Evolutionary conservation across 331 rosid genomes (phyloP), one percentile per base, ranked within the genome.

Genomic region (Quercus lobata): DNA sequence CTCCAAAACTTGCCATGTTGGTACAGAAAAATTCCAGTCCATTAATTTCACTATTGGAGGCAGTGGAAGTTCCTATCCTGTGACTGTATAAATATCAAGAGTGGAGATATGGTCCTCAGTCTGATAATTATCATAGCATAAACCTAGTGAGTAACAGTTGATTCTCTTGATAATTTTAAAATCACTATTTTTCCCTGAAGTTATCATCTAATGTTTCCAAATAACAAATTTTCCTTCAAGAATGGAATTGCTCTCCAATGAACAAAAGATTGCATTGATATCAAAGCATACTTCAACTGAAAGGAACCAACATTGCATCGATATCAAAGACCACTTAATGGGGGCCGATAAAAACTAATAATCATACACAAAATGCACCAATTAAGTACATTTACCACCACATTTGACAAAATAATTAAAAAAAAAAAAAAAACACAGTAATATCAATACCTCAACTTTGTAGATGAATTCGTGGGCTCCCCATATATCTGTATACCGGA

Each of bases 401-500:
- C 27, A 41, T 41, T 41, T 41, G 6, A 21, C 22, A 61, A 16
- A 77, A 72, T 2, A 9, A 70, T 21, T 29, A 2, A 27, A 27
- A 27, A 27, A 27, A 27, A 4, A 16, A 30, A 30, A 73, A 55
- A 29, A 60, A 61, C 17, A 25, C 27, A 12, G 55, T n/a, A 76
- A 76, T n/a, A 75, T 19, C 35, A 34, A 37, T 88, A 92, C 98
- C 98, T 87, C 44, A 89, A 73, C 76, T 82, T 86, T 17, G 81
- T 63, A 18, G 89, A 73, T 22, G 90, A 79, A 71, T 89, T 88
- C 80, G 4, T 19, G 73, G 86, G 62, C 76, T 82, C 81, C 27
- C 74, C 84, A 73, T 90, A 91, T 83, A 94, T 86, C 80, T 94
- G 98, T 72, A 94, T 91, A 27, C 92, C 97, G 57, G 98, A 94